Base-by-base conservation (phyloP, 805 yeast species). In the Candida coquimbonensis region DNA sequence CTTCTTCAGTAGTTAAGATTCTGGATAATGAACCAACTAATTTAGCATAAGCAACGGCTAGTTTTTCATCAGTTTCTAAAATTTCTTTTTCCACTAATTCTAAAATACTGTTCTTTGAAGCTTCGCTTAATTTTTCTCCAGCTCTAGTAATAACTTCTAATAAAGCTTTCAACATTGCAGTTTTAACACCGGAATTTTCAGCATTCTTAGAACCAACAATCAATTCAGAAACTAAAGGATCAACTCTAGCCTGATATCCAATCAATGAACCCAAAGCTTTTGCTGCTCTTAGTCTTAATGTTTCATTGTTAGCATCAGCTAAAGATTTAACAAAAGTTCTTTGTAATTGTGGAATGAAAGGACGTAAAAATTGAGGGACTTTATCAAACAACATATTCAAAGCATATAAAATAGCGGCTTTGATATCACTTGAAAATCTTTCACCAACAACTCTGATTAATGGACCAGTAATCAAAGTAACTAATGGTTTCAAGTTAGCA, bases 381-480 rank as follows among this genome's bases (percentile, higher is more conserved):
- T 88, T 86, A 24, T 68, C 68, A 57, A 93, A 80, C 60, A 95
- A 69, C 52, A 77, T 77, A 60, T 84, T 85, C 63, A 95, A 75
- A 1, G 98, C 95, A 51, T 75, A 74, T 59, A 93, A 73, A 54
- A 95, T 91, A n/a, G 96, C 96, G 34, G 96, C 83, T 72, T 93
- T 93, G 55, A 93, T 87, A 54, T 89, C 96, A 50, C 95, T 76
- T 16, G 83, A 77, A 53, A 87, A 91, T 65, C 96, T 81, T 66
- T 93, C 99, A 60, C 99, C 99, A 60, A 91, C 87, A 46, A 91
- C 96, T 74, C 99, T 88, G 67, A 93, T 93, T 60, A 93, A 75
- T 36, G 99, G 99, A 68, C 99, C 99, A 26, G 96, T 90, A 52
- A 95, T 87, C 26, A 81, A 80, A 9, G 98, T 91, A 21, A 95